Conservation (phyloP, 352 stramenopile genomes). For the Albugo candida region DNA sequence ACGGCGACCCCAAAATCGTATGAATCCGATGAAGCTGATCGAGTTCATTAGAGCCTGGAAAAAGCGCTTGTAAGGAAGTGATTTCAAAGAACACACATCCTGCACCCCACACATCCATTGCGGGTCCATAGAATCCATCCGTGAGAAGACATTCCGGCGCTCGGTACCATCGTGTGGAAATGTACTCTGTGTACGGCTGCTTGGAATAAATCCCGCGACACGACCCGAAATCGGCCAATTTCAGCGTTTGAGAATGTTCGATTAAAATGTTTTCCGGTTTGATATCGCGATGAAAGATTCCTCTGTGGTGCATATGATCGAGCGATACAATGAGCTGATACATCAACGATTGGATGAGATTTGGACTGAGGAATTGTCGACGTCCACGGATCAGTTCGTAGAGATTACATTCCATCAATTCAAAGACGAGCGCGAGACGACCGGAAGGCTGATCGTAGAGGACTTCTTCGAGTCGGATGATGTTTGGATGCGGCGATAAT, state of each 20-base stretch:
- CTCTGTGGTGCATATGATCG: conserved; percentile 93
- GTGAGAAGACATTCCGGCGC: conserved; percentile 89
- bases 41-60: conserved; percentile 86
- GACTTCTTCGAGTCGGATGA: conserved; percentile 92
- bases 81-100: conserved; percentile 95
- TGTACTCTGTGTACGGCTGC: conserved; percentile 94
- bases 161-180: conserved; percentile 91
- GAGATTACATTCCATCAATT: conserved; percentile 92
- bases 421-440: conserved; percentile 90
- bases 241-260: conserved; percentile 40
- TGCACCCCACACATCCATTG: conserved; percentile 93
- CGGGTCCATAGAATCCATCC: conserved; percentile 87
- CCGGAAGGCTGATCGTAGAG: conserved; percentile 83
- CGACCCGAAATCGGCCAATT: conserved; percentile 91
- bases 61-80: conserved; percentile 85
- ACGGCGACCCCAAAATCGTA: conserved; percentile 85
- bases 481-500: conserved; percentile 86
- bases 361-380: conserved; percentile 71
- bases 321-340: conserved; percentile 90
- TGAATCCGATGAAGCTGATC: conserved; percentile 92
- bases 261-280: conserved; percentile 94
- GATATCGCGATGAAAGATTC: conserved; percentile 94
- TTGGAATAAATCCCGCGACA: conserved; percentile 90
- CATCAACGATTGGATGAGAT: conserved; percentile 68
- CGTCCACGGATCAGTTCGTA: conserved; percentile 90